Conservation (phyloP, 257 asterid genomes). For the Linaria vulgaris region DNA sequence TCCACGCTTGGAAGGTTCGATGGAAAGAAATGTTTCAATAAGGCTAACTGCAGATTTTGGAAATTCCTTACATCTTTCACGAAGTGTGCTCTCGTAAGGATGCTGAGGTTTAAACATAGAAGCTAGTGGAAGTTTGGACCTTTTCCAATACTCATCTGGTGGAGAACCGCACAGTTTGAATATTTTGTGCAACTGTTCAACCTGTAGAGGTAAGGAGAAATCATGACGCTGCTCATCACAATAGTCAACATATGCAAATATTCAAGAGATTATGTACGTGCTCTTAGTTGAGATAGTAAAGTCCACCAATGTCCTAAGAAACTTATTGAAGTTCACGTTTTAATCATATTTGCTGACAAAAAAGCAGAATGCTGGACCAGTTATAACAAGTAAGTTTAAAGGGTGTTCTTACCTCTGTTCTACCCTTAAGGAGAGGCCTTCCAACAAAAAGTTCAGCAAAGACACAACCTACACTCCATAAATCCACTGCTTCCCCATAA, state of each 20-base stretch:
- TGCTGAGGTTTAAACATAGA: constrained; percentile 88
- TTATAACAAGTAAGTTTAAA: not conserved
- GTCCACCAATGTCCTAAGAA: too few relatives aligned
- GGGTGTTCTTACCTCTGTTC: constrained; percentile 71
- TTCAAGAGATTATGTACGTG: not conserved
- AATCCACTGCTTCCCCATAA: constrained; percentile 74
- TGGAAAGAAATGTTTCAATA: constrained; percentile 61
- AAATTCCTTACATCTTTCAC: constrained; percentile 79
- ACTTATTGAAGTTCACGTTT: too few relatives aligned
- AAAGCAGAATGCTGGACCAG: too few relatives aligned
- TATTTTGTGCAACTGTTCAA: constrained; percentile 89
- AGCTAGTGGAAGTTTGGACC: constrained; percentile 71
- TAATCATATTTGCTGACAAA: too few relatives aligned
- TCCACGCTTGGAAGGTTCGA: constrained; percentile 76
- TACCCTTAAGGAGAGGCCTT: constrained; percentile 84
- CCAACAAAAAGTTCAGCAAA: constrained; percentile 89
- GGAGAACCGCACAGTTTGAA: constrained; percentile 89
- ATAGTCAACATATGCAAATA: not conserved
- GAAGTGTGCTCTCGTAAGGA: constrained; percentile 68
- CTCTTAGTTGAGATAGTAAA: too few relatives aligned
- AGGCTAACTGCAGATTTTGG: constrained; percentile 71
- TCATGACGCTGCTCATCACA: not conserved
- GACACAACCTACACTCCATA: constrained; percentile 96
- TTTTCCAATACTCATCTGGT: constrained; percentile 78
- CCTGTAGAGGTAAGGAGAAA: constrained; percentile 42